Percentiles rank a stretch among this genome's conserved stretches.
These are phyloP conservation scores for Aspergillus pseudonomiae DNA, from an alignment of 2,329 filamentous ascomycete species.

Conservation along the genomic window DNA sequence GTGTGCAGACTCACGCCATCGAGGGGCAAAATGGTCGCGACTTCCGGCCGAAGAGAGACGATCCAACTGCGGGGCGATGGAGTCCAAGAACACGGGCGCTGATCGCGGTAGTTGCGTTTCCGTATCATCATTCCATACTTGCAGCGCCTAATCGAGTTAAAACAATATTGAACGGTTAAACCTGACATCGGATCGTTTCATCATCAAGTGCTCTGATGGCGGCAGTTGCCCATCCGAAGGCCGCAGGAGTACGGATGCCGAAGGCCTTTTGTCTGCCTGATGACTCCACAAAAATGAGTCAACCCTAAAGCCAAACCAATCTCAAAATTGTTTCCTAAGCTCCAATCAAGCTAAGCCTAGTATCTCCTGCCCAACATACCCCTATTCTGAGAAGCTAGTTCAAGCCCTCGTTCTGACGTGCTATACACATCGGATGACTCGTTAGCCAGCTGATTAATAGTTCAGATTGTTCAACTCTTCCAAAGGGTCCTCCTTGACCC, in stretches of 20 bases:
- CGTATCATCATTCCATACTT: conserved; percentile 3
- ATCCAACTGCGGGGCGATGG: background rate
- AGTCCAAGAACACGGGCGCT: conserved; percentile 7
- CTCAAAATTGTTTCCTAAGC: background rate
- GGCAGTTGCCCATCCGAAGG: conserved; percentile 12
- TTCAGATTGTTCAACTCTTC: background rate
- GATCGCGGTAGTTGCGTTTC: conserved; percentile 13
- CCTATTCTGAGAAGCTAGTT: background rate
- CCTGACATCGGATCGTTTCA: conserved; percentile 5
- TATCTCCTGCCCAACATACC: background rate
- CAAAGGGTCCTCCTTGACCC: background rate
- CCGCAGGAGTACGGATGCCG: background rate
- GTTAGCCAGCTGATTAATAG: background rate
- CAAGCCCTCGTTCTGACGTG: background rate
- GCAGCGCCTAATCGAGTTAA: background rate
- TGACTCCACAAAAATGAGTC: background rate
- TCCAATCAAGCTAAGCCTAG: background rate
- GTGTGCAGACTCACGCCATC: conserved; percentile 10
- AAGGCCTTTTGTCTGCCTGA: background rate
- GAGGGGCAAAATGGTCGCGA: conserved; percentile 2
- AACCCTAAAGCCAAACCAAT: background rate
- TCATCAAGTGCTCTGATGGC: conserved; percentile 17
- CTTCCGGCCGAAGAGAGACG: conserved; percentile 4
- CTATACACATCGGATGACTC: background rate
- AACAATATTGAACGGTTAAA: background rate